These are phyloP conservation scores for Lichtheimia ramosa DNA, from an alignment of 371 early-diverging fungal genomes.

Conservation along the genomic window DNA sequence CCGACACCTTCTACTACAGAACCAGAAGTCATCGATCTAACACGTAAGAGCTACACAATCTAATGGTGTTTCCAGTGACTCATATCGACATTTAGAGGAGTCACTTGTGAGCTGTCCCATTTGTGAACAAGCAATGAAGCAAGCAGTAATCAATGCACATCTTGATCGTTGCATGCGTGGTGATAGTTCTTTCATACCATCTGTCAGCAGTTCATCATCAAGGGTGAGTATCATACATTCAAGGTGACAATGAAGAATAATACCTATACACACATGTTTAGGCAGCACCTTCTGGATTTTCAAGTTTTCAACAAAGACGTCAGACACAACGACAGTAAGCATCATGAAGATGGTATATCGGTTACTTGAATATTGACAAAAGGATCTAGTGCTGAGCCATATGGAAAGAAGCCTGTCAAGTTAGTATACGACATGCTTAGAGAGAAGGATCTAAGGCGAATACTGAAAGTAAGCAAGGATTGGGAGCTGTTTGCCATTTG, in stretches of 20 bases:
- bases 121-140: conserved; percentile 27
- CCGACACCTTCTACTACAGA: neutral
- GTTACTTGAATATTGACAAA: neutral
- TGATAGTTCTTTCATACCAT: conserved; percentile 9
- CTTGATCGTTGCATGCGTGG: conserved; percentile 36
- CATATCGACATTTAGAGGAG: conserved; percentile 2
- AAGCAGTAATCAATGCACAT: conserved; percentile 29
- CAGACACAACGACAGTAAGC: neutral
- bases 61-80: no score
- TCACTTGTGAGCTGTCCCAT: conserved; percentile 31
- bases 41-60: neutral
- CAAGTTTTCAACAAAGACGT: no score
- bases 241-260: neutral
- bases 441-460: conserved; percentile 36
- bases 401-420: conserved; percentile 37
- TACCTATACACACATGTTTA: no score
- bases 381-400: no score
- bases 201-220: neutral
- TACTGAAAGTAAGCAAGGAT: conserved; percentile 27
- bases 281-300: no score
- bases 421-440: conserved; percentile 44
- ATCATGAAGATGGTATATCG: neutral
- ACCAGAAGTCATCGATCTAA: neutral
- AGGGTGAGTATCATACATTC: conserved; percentile 8
- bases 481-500: neutral